Base-by-base conservation (phyloP, 2,329 filamentous ascomycete genomes). In the Achaetomium macrosporum region DNA sequence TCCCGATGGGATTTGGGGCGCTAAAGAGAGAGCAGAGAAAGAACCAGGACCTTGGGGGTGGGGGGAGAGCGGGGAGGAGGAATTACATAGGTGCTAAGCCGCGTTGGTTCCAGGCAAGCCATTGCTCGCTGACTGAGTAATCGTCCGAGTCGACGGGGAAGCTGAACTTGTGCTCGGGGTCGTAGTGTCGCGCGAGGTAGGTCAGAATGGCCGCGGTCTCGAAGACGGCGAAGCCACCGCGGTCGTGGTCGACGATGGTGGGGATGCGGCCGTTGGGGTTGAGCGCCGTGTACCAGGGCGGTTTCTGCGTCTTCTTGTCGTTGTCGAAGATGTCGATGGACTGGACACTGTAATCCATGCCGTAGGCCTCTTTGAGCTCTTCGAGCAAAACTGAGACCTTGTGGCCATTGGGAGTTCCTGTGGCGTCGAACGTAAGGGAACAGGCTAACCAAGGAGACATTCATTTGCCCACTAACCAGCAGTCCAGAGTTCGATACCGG, bases 161-260 rank as follows among this genome's bases (percentile, higher is more conserved):
- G 8, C 67, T 68, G 50, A 71, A 66, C 51, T 59, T 64, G 51
- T 67, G 39, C 42, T 59, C 51, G 9, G 50, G 42, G 49, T 60
- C 58, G 50, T 60, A 60, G 53, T 59, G 55, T 19, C 57, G 49
- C 5, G 50, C 25, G 40, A 92, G 76, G 67, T 92, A 92, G 54
- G 80, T 75, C 63, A 91, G 76, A 62, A 91, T 91, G 55, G 84
- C 80, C 43, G 83, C 79, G 42, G 83, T 84, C 68, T 93, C 88
- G 62, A 91, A 92, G 29, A 92, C 81, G 41, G 77, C 68, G 47
- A 86, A 79, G 43, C 69, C 76, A 51, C 71, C 71, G 56, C 80
- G 76, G 66, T 86, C 81, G 59, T 87, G 83, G 68, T 87, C 83
- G 30, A 85, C 76, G 43, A 87, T 77, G 43, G 78, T 82, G 2